Base-by-base conservation (phyloP, 2,329 filamentous ascomycete species). In the Aaosphaeria pasadenensis region DNA sequence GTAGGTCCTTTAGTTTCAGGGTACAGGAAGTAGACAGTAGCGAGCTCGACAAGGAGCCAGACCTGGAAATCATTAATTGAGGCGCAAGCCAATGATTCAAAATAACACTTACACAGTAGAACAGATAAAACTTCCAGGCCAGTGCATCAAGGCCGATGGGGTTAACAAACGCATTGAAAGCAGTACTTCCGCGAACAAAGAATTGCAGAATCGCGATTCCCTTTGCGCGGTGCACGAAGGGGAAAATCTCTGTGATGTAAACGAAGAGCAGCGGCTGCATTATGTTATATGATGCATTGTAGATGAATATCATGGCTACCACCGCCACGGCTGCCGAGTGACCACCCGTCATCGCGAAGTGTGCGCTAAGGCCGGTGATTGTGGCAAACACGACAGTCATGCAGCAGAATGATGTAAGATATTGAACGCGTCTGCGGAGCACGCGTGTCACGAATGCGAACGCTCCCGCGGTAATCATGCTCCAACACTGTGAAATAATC, bases 381-480 rank as follows among this genome's bases (percentile, higher is more conserved):
- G 75, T 54, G 28, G 72, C 63, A 55, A 75, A 77, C 2, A 66
- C 65, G 29, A 67, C 50, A 4, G 77, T 51, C 76, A 79, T 78
- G 7, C 73, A 71, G 9, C 53, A 52, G 4, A 68, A 70, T 4
- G 71, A 72, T 5, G 66, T 55, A 6, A 77, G 54, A 60, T 74
- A 77, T 3, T 78, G 64, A 35, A 63, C 64, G 4, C 74, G 68
- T 3, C 76, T 71, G 7, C 75, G 74, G 9, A 67, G 55, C 39
- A 64, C 64, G 11, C 77, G 72, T n/a, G 71, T 68, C 6, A 70
- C 60, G 13, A 75, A 65, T 42, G 71, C 72, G 28, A 69, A 70
- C 1, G 51, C 49, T 29, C 66, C 54, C 11, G 74, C 66, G 11
- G 71, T 47, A 28, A 57, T 7, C 13, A 72, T 59, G 48, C 71